phyloP scores from a whole-genome alignment of 2,329 filamentous ascomycete species.

The Aureobasidium sp. region DNA sequence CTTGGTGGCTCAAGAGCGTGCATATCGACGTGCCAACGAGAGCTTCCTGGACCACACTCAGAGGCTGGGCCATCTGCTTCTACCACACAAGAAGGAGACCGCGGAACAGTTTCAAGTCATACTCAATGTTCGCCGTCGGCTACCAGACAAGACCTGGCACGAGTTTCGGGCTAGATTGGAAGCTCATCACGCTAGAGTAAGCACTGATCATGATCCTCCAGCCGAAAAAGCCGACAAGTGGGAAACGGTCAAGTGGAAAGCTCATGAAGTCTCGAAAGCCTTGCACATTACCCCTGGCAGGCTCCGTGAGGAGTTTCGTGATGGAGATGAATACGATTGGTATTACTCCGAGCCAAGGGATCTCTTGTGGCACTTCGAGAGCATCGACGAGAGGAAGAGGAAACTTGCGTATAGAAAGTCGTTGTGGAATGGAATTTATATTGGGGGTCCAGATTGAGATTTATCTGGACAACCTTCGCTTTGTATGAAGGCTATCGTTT shows the following conservation, averaged over 20 bases:
- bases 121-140: neutral
- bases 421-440: too few species aligned
- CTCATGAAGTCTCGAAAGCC: neutral
- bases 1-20: neutral
- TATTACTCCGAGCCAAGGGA: too few species aligned
- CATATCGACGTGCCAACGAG: neutral
- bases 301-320: too few species aligned
- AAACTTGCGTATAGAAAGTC: too few species aligned
- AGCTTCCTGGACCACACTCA: neutral
- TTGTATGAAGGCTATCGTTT: neutral
- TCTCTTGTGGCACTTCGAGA: too few species aligned
- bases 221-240: neutral
- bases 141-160: neutral
- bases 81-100: neutral
- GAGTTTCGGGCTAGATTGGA: neutral
- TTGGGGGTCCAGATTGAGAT: too few species aligned
- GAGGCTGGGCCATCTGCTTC: neutral
- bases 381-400: too few species aligned
- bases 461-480: too few species aligned
- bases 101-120: neutral
- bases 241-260: neutral
- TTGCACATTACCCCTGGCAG: too few species aligned
- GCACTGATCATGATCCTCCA: neutral
- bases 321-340: too few species aligned
- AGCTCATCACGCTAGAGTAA: neutral